Base-by-base conservation (phyloP, 2,329 filamentous ascomycete genomes). In the Blastomyces parvus region DNA sequence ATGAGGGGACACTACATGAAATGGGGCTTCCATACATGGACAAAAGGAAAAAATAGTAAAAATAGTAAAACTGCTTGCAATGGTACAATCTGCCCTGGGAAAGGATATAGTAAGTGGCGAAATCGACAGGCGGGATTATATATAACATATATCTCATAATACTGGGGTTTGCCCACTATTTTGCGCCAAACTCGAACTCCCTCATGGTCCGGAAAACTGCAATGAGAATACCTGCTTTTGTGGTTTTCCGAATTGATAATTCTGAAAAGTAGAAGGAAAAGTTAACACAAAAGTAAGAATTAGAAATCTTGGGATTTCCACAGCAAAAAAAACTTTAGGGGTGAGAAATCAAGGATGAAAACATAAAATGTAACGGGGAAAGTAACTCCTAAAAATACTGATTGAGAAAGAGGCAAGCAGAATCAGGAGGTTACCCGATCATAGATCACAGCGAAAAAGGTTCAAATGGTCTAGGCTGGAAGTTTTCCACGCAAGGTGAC, bases 261-360 rank as follows among this genome's bases (percentile, higher is more conserved):
- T 38, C 13, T 36, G 19, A 3, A 17, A 52, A 17, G 11, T 27
- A 19, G 36, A 57, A 59, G 13, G n/a, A 25, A 50, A 13, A 2
- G 11, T 13, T 25, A 50, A 50, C 25, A 13, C 22, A 14, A 17
- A 17, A 52, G 22, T 27, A 59, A 46, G 22, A 14, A 46, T 19
- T 33, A 59, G 58, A 59, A 59, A 59, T 59, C 42, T n/a, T 5
- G 58, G 27, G 58, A 50, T 59, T 59, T 59, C 58, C 42, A 27
- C 27, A 33, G 22, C n/a, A n/a, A n/a, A n/a, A n/a, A 3, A 46
- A 27, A 36, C 48, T 0, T 27, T 36, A 36, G 11, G 19, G n/a
- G 50, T 8, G n/a, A 56, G 48, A 38, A 14, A 33, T 6, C 2
- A 33, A 46, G 57, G 27, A 59, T 46, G 14, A 40, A 59, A 4